Base-by-base conservation (phyloP, 2,329 filamentous ascomycete genomes). In the Polychaeton citri region DNA sequence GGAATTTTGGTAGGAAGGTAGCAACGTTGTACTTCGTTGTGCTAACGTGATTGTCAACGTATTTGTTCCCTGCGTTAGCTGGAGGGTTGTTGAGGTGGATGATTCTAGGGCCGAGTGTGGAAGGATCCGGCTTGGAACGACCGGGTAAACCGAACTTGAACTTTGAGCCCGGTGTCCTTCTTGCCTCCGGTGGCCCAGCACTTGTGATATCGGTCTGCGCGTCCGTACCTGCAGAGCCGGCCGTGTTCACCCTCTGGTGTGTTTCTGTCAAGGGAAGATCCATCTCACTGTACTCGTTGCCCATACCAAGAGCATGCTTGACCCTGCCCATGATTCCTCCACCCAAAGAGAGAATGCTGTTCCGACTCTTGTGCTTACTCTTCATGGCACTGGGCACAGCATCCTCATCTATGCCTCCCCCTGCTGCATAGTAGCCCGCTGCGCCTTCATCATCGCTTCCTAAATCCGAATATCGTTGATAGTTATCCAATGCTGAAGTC, bases 11-110 rank as follows among this genome's bases (percentile, higher is more conserved):
- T 13, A 96, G 57, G 60, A 98, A 98, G 15, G 86, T 94, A 37
- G 83, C 70, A 53, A 85, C 51, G 59, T 96, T 98, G 73, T 98
- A 98, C 62, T 98, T 98, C 44, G 90, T 81, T 5, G 90, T 98
- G 30, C 88, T 96, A 43, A 98, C 81, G 60, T 96, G 86, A 57
- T 98, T 98, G 71, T 93, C 83, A 55, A 87, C 74, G 59, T 90
- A 96, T 60, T 88, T 93, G 66, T 87, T 88, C 34, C 69, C 70
- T 31, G 80, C 72, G 58, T 98, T 98, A 36, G 87, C 87, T 2
- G 88, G 85, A 3, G 87, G 81, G 54, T 98, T 96, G 71, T 98
- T 98, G 55, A 98, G 74, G 57, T 92, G 77, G 55, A 98, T 96
- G 48, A 95, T 76, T 45, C 90, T 75, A 30, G 90, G 90, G 8